Evolutionary conservation across 768 basidiomycete genomes (phyloP), one percentile per base, ranked within the genome.

Genomic region (Rhodotorula kratochvilovae): DNA sequence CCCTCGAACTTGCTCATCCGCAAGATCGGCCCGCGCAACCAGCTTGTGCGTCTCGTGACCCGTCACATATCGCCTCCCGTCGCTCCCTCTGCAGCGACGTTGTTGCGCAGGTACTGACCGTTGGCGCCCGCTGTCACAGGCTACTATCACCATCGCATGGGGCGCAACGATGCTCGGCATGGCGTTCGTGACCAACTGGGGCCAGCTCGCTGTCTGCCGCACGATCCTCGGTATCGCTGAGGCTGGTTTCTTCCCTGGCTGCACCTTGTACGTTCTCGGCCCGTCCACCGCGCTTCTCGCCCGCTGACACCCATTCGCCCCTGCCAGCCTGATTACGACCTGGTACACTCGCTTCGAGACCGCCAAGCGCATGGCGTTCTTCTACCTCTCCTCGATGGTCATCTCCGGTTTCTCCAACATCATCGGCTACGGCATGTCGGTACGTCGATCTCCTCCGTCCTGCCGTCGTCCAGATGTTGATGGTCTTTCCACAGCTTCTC

Each of bases 321-420:
- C 60, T 72, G 76, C 13, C 57, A 58, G 57, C 70, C 60, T 79
- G 13, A 69, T 73, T 46, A n/a, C 61, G 3, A 42, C 56, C 45
- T 80, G 78, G 78, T 80, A 79, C 71, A 78, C 76, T 5, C 77
- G 79, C 35, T 78, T 74, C 67, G 77, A 79, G 61, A 76, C 74
- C 19, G 71, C 76, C 42, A 61, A 59, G 51, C 75, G 79, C 35
- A 58, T 80, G 58, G 74, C 76, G 21, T 65, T 74, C 36, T 80
- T 80, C 76, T 80, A 80, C 74, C 73, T 79, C 21, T 72, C 76
- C 19, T 76, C 75, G n/a, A 78, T 79, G 78, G 74, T 77, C 55
- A 70, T 78, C 61, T 75, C 76, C 29, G 79, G 79, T 1, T 78
- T 80, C 76, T 78, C 77, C 62, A 70, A 73, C 63, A 70, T 76